Conservation (phyloP, 2,329 filamentous ascomycete species). For the Verticillium isaacii region DNA sequence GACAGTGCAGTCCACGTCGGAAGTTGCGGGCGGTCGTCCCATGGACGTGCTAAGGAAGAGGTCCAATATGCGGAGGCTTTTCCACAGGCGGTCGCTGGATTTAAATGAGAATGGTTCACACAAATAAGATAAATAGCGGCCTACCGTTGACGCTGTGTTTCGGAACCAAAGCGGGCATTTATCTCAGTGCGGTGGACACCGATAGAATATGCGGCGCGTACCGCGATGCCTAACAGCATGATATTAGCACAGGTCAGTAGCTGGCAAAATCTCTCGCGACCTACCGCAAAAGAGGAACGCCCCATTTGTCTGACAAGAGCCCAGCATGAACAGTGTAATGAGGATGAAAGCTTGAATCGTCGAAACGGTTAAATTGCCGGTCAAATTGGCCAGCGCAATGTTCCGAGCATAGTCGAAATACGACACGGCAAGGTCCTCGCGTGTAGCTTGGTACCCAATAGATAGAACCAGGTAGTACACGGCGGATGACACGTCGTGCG, state of each 20-base stretch:
- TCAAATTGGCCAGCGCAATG: slow-evolving; percentile 37
- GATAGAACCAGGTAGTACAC: slow-evolving; percentile 46
- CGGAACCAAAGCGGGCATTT: slow-evolving; percentile 44
- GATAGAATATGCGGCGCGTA: slow-evolving; percentile 46
- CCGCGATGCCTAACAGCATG: slow-evolving; percentile 33
- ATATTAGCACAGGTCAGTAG: neutral
- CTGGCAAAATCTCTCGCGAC: neutral
- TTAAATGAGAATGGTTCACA: neutral
- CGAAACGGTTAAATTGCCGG: slow-evolving; percentile 40
- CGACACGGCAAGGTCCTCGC: slow-evolving; percentile 34
- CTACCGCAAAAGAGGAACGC: slow-evolving; percentile 46
- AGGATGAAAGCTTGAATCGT: slow-evolving; percentile 47
- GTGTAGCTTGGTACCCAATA: slow-evolving; percentile 38
- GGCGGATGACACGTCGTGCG: slow-evolving; percentile 32
- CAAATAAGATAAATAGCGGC: neutral
- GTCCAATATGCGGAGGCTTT: slow-evolving; percentile 47
- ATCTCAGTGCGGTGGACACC: slow-evolving; percentile 50
- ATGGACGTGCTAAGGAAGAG: slow-evolving; percentile 49
- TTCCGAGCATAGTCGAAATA: slow-evolving; percentile 47
- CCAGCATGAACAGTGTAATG: slow-evolving; percentile 49
- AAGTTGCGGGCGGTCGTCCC: slow-evolving; percentile 49
- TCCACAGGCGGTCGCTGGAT: slow-evolving; percentile 44
- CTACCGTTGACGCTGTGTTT: slow-evolving; percentile 33
- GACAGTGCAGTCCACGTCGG: slow-evolving; percentile 50
- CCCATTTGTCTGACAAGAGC: slow-evolving; percentile 50